Base-by-base conservation (phyloP, 352 stramenopile species). In the Phytopythium helicoides region DNA sequence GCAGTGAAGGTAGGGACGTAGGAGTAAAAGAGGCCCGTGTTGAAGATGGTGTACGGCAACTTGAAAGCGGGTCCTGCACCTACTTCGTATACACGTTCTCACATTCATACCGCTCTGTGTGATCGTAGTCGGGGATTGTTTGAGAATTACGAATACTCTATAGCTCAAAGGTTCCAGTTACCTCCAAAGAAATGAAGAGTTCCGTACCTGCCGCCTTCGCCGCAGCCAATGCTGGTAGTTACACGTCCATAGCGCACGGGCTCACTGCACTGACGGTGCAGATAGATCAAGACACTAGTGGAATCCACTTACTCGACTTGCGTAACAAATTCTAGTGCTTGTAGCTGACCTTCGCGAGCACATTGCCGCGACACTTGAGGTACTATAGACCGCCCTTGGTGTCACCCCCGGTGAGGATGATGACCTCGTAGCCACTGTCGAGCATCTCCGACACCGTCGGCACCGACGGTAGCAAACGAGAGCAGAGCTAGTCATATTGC, bases 341-440 rank as follows among this genome's bases (percentile, higher is more conserved):
- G 42, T 66, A 62, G 35, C 54, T 26, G 15, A 62, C 58, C 19
- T 60, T 57, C 6, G 18, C 47, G 18, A 66, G 47, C 10, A 39
- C 18, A 21, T 46, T 52, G 2, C 52, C 58, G 10, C 52, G 52
- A n/a, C 47, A 33, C 47, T 65, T 56, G 34, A 65, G 8, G 34
- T 39, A 11, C 34, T 39, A 16, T 3, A 39, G 34, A 16, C 18
- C 34, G 18, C 15, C 34, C 34, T 39, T 39, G 8, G 34, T 39
- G 34, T 39, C 34, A 16, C 18, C 34, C 3, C 34, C 12, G 12
- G 34, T 39, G 34, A 39, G 34, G 34, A 39, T 39, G 12, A 16
- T 39, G 34, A 39, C 34, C 12, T 16, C 12, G 34, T 18, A 16
- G 18, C 34, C 8, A 18, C 18, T 39, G 2, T 39, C 18, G 34